A percentile compares a stretch with the other conserved stretches of the same genome.
Evolutionary conservation across 31 red algal species (phyloP).

Genomic region (Odonthalia washingtoniensis): DNA sequence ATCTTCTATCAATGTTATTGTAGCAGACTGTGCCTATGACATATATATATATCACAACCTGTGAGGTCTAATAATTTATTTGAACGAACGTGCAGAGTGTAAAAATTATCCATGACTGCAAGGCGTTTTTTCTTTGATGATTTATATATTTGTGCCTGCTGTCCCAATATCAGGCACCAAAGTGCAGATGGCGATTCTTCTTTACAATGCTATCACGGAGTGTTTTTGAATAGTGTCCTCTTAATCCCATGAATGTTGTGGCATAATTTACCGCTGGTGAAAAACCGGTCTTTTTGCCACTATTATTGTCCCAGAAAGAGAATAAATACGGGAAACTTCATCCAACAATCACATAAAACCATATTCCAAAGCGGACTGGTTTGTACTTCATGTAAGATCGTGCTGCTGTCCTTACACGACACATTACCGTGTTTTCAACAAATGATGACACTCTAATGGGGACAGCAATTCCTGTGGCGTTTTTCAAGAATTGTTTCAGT

Average conservation of each 20-base stretch:
- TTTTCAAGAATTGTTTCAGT: constrained; percentile 24
- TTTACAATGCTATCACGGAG: neutral
- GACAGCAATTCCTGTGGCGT: constrained; percentile 12
- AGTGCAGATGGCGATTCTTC: neutral
- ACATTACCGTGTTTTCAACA: constrained; percentile 5
- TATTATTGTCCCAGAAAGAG: neutral
- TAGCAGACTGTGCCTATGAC: neutral
- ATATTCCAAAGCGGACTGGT: constrained; percentile 20
- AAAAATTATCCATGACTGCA: neutral
- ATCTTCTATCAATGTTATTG: neutral
- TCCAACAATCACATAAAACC: constrained; percentile 16
- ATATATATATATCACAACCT: neutral
- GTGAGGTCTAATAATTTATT: neutral
- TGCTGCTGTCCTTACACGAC: neutral
- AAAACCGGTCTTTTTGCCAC: neutral
- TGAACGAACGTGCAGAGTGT: neutral
- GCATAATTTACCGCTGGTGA: neutral
- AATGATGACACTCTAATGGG: constrained; percentile 12
- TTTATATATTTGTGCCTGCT: neutral
- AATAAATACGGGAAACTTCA: neutral
- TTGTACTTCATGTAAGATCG: constrained; percentile 26
- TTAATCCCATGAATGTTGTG: neutral
- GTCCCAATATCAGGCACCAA: neutral
- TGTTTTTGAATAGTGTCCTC: neutral
- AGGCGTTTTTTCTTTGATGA: neutral